Conservation (phyloP, 495 filamentous ascomycete genomes). For the Aspergillus indologenus region DNA sequence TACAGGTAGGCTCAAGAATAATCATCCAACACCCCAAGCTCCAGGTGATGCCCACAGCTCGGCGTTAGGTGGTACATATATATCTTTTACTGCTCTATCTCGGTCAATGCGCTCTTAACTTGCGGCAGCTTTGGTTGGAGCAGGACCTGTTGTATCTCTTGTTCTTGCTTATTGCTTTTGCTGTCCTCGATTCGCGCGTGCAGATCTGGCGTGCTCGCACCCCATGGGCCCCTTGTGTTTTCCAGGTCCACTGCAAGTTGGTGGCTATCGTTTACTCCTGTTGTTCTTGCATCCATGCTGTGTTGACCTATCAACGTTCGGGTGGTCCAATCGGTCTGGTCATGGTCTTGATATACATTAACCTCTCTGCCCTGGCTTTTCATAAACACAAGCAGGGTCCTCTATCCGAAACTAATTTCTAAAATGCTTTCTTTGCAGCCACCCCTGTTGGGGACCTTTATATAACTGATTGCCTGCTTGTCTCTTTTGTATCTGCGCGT, state of each 20-base stretch:
- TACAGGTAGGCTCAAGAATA: too few species aligned
- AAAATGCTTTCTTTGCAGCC: conserved; percentile 41
- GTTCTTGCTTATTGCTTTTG: conserved; percentile 19
- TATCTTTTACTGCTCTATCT: too few species aligned
- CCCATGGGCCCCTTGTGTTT: conserved; percentile 35
- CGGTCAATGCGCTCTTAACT: too few species aligned
- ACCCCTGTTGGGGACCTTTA: conserved; percentile 22
- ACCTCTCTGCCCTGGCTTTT: conserved; percentile 53
- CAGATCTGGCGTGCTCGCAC: conserved; percentile 34
- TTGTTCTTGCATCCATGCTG: conserved; percentile 36
- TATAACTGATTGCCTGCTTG: conserved; percentile 37
- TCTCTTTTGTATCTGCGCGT: conserved; percentile 29
- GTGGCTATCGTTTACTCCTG: conserved; percentile 34
- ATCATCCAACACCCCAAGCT: too few species aligned
- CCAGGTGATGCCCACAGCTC: too few species aligned
- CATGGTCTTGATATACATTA: conserved; percentile 79
- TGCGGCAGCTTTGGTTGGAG: too few species aligned
- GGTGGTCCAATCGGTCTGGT: conserved; percentile 62
- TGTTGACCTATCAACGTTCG: conserved; percentile 39
- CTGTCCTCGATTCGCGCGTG: conserved; percentile 15
- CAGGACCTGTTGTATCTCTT: conserved; percentile 14
- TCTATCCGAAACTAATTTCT: conserved; percentile 54
- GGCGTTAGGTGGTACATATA: too few species aligned
- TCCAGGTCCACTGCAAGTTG: conserved; percentile 22
- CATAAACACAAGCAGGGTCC: conserved; percentile 44